A percentile compares a stretch with the other conserved stretches of the same genome.
phyloP scores from a whole-genome alignment of 176 grass and related monocot species.

The Chloris gayana region DNA sequence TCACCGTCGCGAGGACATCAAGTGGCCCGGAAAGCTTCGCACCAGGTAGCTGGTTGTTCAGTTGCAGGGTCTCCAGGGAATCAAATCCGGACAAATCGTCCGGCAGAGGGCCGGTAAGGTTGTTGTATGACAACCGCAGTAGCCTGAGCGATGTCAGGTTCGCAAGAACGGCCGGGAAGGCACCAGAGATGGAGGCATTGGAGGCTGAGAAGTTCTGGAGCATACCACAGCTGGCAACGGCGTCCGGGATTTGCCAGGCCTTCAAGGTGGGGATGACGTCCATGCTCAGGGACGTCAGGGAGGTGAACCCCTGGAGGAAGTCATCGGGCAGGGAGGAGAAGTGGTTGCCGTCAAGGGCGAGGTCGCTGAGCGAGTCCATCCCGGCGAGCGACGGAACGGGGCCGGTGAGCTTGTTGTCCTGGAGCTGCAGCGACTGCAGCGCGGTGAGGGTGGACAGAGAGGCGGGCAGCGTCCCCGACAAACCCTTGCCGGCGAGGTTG shows the following conservation, averaged over 20 bases:
- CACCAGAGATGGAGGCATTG: conserved; percentile 55
- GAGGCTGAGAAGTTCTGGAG: conserved; percentile 61
- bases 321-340: conserved; percentile 58
- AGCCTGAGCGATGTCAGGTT: conserved; percentile 47
- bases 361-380: conserved; percentile 46
- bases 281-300: conserved; percentile 47
- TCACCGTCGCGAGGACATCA: conserved; percentile 56
- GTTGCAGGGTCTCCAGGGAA: conserved; percentile 57
- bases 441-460: conserved; percentile 61
- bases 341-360: conserved; percentile 60
- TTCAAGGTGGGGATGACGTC: conserved; percentile 57
- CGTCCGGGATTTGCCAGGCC: conserved; percentile 55
- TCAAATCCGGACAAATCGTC: conserved; percentile 31
- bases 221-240: conserved; percentile 14
- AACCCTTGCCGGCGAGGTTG: conserved; percentile 45
- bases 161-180: conserved; percentile 58
- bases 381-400: conserved; percentile 53
- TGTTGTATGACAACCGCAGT: conserved; percentile 75
- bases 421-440: conserved; percentile 62
- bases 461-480: conserved; percentile 54
- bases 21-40: conserved; percentile 64
- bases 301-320: conserved; percentile 58
- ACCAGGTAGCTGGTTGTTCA: conserved; percentile 70
- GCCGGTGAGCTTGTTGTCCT: conserved; percentile 59
- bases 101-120: conserved; percentile 58